Evolutionary conservation across 2,329 filamentous ascomycete species (phyloP).

Genomic region (Exophiala alcalophila): DNA sequence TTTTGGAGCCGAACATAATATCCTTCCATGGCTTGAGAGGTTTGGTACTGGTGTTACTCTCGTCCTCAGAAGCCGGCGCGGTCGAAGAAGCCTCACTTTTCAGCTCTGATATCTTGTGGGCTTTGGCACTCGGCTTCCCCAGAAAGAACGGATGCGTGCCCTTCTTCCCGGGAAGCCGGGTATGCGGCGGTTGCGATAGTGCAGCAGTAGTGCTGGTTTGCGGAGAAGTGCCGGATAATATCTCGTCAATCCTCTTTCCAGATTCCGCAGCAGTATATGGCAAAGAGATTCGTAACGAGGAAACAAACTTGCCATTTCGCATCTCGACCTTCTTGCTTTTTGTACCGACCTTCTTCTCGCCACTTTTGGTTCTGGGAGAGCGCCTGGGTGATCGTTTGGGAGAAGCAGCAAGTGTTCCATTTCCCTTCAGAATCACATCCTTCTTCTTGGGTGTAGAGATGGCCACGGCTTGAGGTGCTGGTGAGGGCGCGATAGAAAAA

Average conservation of each 20-base stretch:
- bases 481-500: neutral
- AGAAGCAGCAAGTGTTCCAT: constrained; percentile 39
- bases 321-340: constrained; percentile 18
- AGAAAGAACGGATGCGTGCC: constrained; percentile 68
- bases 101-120: constrained; percentile 4
- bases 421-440: constrained; percentile 41
- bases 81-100: constrained; percentile 16
- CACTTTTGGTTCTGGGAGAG: constrained; percentile 6
- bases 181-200: constrained; percentile 19
- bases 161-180: constrained; percentile 36
- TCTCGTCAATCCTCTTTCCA: constrained; percentile 61
- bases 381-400: constrained; percentile 9
- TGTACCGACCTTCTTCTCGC: neutral
- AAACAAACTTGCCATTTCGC: constrained; percentile 28
- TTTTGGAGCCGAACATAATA: constrained; percentile 24
- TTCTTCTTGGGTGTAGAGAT: constrained; percentile 56
- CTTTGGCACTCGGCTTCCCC: constrained; percentile 47
- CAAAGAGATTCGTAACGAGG: constrained; percentile 20
- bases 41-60: constrained; percentile 12
- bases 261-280: constrained; percentile 36
- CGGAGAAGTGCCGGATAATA: constrained; percentile 44
- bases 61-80: constrained; percentile 14
- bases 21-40: constrained; percentile 27
- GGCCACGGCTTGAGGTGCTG: neutral
- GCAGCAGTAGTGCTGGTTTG: constrained; percentile 7